Evolutionary conservation across 2,329 filamentous ascomycete species (phyloP).

Genomic region (Anisogramma anomala): DNA sequence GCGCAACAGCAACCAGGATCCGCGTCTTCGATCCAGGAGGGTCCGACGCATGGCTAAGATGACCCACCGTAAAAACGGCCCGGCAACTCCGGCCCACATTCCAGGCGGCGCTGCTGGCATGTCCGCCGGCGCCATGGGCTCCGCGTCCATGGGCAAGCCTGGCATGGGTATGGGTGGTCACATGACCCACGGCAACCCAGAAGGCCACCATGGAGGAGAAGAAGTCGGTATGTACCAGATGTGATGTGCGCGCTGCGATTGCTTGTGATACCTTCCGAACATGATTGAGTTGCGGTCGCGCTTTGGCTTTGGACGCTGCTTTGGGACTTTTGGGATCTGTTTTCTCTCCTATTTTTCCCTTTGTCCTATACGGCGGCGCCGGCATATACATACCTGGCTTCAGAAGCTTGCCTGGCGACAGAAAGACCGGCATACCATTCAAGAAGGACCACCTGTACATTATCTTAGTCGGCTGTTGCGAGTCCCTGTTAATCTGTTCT

Average conservation of each 20-base stretch:
- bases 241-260: constrained; percentile 45
- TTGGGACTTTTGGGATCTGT: constrained; percentile 17
- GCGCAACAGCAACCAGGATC: constrained; percentile 98
- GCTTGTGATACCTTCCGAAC: constrained; percentile 20
- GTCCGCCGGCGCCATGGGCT: constrained; percentile 42
- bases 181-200: constrained; percentile 61
- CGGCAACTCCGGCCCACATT: constrained; percentile 36
- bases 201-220: constrained; percentile 57
- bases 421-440: constrained; percentile 30
- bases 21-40: constrained; percentile 75
- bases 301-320: constrained; percentile 20
- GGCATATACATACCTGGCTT: constrained; percentile 15
- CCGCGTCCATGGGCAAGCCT: constrained; percentile 51
- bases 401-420: constrained; percentile 27
- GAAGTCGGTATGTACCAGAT: constrained; percentile 98
- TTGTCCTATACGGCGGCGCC: constrained; percentile 19
- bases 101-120: constrained; percentile 54
- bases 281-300: constrained; percentile 22
- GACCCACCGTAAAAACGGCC: constrained; percentile 68
- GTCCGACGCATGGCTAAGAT: constrained; percentile 96
- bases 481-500: constrained; percentile 29
- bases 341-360: constrained; percentile 24
- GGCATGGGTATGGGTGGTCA: constrained; percentile 55
- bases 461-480: constrained; percentile 31
- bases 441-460: constrained; percentile 35